A percentile compares a stretch with the other conserved stretches of the same genome.
Conservation (phyloP, 495 filamentous ascomycete species). For the Neohortaea acidophila region DNA sequence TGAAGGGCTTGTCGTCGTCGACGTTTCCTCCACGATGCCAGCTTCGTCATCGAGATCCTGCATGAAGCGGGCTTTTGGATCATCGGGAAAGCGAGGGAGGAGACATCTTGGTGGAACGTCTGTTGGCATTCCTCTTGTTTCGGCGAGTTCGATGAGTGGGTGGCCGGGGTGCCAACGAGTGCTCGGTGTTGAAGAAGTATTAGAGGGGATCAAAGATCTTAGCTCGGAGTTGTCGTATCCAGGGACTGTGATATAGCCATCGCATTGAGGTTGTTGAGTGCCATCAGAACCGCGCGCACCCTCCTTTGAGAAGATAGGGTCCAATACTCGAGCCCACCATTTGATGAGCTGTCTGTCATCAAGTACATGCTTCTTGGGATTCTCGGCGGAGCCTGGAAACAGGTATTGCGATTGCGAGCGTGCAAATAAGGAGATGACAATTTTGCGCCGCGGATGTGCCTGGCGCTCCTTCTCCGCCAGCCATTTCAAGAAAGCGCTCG, state of each 20-base stretch:
- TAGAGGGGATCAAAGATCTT: constrained; percentile 42
- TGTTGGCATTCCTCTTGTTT: constrained; percentile 16
- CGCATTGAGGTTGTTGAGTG: constrained; percentile 17
- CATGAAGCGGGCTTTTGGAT: constrained; percentile 86
- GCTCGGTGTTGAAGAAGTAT: constrained; percentile 11
- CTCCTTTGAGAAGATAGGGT: constrained; percentile 42
- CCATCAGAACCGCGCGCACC: not conserved
- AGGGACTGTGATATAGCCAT: constrained; percentile 74
- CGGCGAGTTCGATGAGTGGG: constrained; percentile 48
- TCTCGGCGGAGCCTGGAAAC: constrained; percentile 80
- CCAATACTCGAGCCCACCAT: constrained; percentile 86
- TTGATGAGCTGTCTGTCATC: constrained; percentile 77
- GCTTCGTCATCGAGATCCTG: constrained; percentile 76
- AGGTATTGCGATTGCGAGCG: constrained; percentile 86
- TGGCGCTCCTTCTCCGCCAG: constrained; percentile 48
- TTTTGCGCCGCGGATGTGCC: constrained; percentile 45
- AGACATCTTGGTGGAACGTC: constrained; percentile 62
- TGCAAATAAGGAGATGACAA: constrained; percentile 83
- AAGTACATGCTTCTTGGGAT: constrained; percentile 76
- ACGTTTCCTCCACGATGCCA: constrained; percentile 27
- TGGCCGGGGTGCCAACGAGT: constrained; percentile 32
- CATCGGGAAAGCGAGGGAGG: constrained; percentile 84
- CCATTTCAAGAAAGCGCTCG: constrained; percentile 58
- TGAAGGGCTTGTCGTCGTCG: constrained; percentile 25
- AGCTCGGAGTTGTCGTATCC: constrained; percentile 69